Conservation (phyloP, 805 yeast genomes). For the Limtongozyma cylindracea region DNA sequence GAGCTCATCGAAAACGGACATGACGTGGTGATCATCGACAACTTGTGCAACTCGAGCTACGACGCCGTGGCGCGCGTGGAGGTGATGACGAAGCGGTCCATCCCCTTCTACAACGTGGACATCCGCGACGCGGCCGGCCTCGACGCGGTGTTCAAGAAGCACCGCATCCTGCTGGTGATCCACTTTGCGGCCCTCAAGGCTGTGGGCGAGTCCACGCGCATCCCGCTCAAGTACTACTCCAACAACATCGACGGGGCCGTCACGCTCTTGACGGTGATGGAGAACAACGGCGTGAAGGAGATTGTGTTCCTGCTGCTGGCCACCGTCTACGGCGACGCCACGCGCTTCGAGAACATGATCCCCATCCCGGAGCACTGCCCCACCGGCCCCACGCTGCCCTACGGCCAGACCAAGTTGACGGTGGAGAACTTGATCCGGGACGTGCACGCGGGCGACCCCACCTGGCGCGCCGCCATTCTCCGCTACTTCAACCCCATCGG, state of each 20-base stretch:
- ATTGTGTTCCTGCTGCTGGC: constrained; percentile 62
- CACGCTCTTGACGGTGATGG: constrained; percentile 26
- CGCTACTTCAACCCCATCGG: constrained; percentile 74
- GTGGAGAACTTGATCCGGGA: constrained; percentile 40
- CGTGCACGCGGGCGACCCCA: constrained; percentile 15
- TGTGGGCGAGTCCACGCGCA: constrained; percentile 49
- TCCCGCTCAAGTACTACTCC: constrained; percentile 43
- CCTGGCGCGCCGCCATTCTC: constrained; percentile 32
- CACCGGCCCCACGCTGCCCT: constrained; percentile 50
- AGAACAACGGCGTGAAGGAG: constrained; percentile 15
- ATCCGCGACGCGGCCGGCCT: constrained; percentile 22
- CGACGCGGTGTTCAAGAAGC: constrained; percentile 17
- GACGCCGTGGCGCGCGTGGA: constrained; percentile 44
- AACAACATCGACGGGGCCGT: constrained; percentile 46
- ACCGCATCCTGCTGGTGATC: constrained; percentile 30
- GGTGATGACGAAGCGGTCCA: constrained; percentile 17
- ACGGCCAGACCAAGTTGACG: constrained; percentile 45
- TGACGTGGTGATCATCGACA: constrained; percentile 52
- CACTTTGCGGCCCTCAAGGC: constrained; percentile 75
- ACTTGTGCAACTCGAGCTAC: constrained; percentile 35
- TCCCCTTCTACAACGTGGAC: constrained; percentile 34
- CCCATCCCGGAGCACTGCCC: constrained; percentile 68
- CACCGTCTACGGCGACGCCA: constrained; percentile 66
- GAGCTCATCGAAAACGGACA: constrained; percentile 35
- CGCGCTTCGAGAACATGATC: constrained; percentile 42